Evolutionary conservation across 129 eudicot species (phyloP).

Genomic region (Flaveria ramosissima): DNA sequence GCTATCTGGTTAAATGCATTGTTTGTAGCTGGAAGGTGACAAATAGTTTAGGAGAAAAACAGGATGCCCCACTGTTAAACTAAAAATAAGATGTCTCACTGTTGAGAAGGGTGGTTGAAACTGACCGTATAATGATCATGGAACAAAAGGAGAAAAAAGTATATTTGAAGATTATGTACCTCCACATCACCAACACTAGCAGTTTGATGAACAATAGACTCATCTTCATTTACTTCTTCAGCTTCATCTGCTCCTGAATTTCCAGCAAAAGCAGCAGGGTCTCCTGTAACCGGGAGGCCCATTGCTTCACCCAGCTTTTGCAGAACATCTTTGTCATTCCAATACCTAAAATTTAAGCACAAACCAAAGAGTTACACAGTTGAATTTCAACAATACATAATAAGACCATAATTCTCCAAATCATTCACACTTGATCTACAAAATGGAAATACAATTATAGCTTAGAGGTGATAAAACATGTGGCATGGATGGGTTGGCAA

Average conservation of each 20-base stretch:
- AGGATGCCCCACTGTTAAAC: neutral
- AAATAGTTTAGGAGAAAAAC: neutral
- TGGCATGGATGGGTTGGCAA: neutral
- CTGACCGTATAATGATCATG: neutral
- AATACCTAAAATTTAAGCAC: slow-evolving; percentile 40
- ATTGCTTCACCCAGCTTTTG: slow-evolving; percentile 92
- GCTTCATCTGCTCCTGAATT: slow-evolving; percentile 54
- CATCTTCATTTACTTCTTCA: slow-evolving; percentile 74
- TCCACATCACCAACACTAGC: slow-evolving; percentile 89
- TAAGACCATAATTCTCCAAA: neutral
- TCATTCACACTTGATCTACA: no score
- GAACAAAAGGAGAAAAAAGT: slow-evolving; percentile 4
- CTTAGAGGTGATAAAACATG: slow-evolving; percentile 3
- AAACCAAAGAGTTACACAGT: neutral
- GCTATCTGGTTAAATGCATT: no score
- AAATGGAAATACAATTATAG: neutral
- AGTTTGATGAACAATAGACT: slow-evolving; percentile 88
- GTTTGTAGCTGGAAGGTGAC: neutral
- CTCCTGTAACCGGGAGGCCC: slow-evolving; percentile 82
- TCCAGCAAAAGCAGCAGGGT: slow-evolving; percentile 59
- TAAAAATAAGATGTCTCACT: neutral
- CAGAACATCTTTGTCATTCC: slow-evolving; percentile 85
- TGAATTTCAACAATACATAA: neutral
- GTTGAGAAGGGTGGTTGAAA: neutral
- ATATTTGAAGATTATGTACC: slow-evolving; percentile 41